A percentile compares a stretch with the other conserved stretches of the same genome.
Conservation (phyloP, 73 alveolate species). For the Symbiodinium pilosum region DNA sequence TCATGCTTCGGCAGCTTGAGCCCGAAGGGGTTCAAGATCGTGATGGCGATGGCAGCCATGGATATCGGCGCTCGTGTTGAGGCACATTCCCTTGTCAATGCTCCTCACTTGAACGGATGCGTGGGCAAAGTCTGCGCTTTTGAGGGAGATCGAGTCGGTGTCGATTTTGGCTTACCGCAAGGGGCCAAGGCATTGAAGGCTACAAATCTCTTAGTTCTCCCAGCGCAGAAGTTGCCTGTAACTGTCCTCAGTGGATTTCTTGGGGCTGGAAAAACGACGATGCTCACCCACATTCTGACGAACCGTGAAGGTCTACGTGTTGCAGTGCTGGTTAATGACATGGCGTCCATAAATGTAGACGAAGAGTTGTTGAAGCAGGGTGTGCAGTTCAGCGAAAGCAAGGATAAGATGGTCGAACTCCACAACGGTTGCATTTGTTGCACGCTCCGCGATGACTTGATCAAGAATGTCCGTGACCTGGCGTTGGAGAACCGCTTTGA, state of each 20-base stretch:
- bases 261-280: not conserved
- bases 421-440: constrained; percentile 27
- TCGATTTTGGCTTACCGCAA: not conserved
- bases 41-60: not conserved
- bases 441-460: constrained; percentile 15
- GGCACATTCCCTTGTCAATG: not conserved
- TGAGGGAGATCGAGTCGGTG: not conserved
- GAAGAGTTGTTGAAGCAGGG: not conserved
- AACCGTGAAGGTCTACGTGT: not conserved
- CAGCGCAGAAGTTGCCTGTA: not conserved
- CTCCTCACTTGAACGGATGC: not conserved
- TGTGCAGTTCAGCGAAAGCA: not conserved
- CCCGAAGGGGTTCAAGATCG: not conserved
- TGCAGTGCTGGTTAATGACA: not conserved
- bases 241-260: not conserved
- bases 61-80: not conserved
- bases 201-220: not conserved
- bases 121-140: not conserved
- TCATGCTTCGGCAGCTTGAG: not conserved
- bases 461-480: not conserved
- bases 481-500: constrained; percentile 50
- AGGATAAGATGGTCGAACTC: constrained; percentile 1
- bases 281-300: not conserved
- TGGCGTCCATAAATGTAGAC: not conserved
- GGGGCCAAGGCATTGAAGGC: not conserved